phyloP scores from a whole-genome alignment of 495 filamentous ascomycete genomes.

The Podospora didyma region DNA sequence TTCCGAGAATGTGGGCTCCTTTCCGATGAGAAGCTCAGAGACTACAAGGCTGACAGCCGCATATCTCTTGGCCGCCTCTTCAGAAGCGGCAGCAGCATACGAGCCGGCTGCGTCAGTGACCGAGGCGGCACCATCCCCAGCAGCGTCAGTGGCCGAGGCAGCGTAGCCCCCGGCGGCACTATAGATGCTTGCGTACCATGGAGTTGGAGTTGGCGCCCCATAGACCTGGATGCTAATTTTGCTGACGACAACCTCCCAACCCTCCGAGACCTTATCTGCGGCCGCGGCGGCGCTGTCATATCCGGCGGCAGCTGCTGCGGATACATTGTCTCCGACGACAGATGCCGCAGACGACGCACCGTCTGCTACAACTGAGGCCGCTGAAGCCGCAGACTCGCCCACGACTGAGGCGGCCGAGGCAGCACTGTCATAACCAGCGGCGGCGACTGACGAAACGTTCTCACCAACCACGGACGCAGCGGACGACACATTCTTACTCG shows the following conservation, averaged over 20 bases:
- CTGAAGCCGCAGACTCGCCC: constrained; percentile 28
- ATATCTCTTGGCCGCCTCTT: constrained; percentile 56
- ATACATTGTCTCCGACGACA: constrained; percentile 27
- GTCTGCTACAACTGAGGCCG: constrained; percentile 27
- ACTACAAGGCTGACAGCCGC: constrained; percentile 67
- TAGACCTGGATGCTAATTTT: constrained; percentile 69
- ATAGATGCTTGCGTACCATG: constrained; percentile 48
- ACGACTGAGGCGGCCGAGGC: constrained; percentile 31
- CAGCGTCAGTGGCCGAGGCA: constrained; percentile 15
- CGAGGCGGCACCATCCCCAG: constrained; percentile 30
- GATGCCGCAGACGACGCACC: constrained; percentile 29
- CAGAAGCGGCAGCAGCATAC: constrained; percentile 51
- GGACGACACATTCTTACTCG: constrained; percentile 28
- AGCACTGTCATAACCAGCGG: too few species aligned
- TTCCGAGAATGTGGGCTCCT: constrained; percentile 79
- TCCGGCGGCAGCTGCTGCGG: constrained; percentile 24
- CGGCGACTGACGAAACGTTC: too few species aligned
- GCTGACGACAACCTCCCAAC: constrained; percentile 64
- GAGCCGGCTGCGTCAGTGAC: constrained; percentile 49
- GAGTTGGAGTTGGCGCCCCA: constrained; percentile 60
- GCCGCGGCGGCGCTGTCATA: constrained; percentile 23
- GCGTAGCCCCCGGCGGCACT: constrained; percentile 26
- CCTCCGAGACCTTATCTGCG: constrained; percentile 42
- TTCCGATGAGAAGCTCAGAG: constrained; percentile 70
- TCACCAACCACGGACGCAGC: constrained; percentile 20